Evolutionary conservation across 2,329 filamentous ascomycete genomes (phyloP).

Genomic region (Penicillium sp.): DNA sequence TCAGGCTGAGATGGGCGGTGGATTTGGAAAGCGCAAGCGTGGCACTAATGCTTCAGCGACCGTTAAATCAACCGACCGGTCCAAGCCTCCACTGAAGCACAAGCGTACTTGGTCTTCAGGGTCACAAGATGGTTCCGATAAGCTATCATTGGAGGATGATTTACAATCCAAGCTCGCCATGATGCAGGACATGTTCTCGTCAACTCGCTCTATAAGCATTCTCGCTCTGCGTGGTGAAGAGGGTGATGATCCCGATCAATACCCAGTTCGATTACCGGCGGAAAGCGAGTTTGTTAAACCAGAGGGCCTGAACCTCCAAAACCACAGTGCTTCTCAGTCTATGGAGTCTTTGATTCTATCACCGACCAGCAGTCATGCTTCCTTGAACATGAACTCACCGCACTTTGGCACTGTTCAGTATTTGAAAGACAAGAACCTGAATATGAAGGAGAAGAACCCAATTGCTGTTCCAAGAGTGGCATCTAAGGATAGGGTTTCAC

Average conservation of each 20-base stretch:
- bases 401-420: slow-evolving; percentile 3
- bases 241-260: slow-evolving; percentile 47
- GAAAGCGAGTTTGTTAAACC: slow-evolving; percentile 33
- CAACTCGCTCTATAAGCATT: slow-evolving; percentile 43
- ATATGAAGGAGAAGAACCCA: slow-evolving; percentile 24
- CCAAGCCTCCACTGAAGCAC: slow-evolving; percentile 84
- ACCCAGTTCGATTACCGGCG: slow-evolving; percentile 40
- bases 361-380: slow-evolving; percentile 42
- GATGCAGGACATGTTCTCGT: slow-evolving; percentile 51
- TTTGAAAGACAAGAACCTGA: slow-evolving; percentile 17
- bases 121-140: slow-evolving; percentile 56
- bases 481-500: slow-evolving; percentile 48
- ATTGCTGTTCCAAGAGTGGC: slow-evolving; percentile 32
- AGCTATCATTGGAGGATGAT: slow-evolving; percentile 44
- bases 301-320: slow-evolving; percentile 29
- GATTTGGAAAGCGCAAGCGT: slow-evolving; percentile 62
- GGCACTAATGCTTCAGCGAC: slow-evolving; percentile 53
- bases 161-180: slow-evolving; percentile 44
- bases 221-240: slow-evolving; percentile 46
- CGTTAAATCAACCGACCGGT: slow-evolving; percentile 54
- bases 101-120: slow-evolving; percentile 96
- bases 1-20: slow-evolving; percentile 65
- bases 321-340: slow-evolving; percentile 34
- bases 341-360: slow-evolving; percentile 37
- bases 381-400: slow-evolving; percentile 35